Percentiles rank a stretch among this genome's conserved stretches.
phyloP scores from a whole-genome alignment of 2,329 filamentous ascomycete genomes.

The Aspergillus pseudotamarii region DNA sequence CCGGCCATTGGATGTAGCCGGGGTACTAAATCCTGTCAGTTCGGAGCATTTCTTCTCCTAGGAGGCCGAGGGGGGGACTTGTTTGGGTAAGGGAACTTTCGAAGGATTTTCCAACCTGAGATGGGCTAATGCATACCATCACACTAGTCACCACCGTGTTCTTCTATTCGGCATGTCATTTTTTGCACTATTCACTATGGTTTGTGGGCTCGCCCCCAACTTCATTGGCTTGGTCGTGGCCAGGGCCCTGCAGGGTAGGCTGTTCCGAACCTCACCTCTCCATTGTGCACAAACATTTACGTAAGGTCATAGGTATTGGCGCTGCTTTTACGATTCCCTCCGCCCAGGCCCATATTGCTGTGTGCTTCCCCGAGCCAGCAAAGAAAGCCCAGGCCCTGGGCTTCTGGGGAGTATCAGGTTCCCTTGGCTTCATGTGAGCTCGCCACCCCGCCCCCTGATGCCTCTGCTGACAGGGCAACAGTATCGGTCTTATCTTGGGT shows the following conservation, averaged over 20 bases:
- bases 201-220: background rate
- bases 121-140: background rate
- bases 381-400: background rate
- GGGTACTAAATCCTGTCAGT: background rate
- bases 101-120: background rate
- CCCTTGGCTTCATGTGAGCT: background rate
- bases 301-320: background rate
- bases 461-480: background rate
- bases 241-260: background rate
- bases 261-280: background rate
- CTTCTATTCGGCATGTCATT: background rate
- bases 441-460: background rate
- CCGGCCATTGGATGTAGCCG: background rate
- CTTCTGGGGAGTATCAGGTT: background rate
- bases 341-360: background rate
- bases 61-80: background rate
- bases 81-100: background rate
- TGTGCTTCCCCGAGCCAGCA: background rate
- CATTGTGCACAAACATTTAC: background rate
- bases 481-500: background rate
- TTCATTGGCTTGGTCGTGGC: background rate
- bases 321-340: background rate
- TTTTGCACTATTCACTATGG: background rate
- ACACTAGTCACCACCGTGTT: background rate
- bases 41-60: background rate